phyloP scores from a whole-genome alignment of 2,329 filamentous ascomycete genomes.

The Rasamsonia emersonii region DNA sequence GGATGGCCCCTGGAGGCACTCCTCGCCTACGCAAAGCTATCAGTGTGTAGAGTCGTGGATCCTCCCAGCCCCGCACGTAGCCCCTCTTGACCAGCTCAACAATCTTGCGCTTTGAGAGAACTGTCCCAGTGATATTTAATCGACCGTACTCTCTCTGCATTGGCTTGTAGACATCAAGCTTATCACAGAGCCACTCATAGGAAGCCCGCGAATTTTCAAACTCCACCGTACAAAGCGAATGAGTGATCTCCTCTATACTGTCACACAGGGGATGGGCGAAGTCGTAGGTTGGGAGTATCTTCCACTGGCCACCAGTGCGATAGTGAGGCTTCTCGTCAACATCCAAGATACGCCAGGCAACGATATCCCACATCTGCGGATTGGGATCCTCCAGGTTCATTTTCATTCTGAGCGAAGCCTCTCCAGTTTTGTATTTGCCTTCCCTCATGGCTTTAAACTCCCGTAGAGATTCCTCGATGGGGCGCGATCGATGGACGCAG shows the following conservation, averaged over 20 bases:
- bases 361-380: conserved; percentile 93
- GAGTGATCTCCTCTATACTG: conserved; percentile 84
- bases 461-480: conserved; percentile 63
- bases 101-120: conserved; percentile 80
- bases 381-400: conserved; percentile 74
- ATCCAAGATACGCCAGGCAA: conserved; percentile 77
- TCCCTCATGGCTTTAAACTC: conserved; percentile 89
- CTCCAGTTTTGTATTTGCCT: conserved; percentile 76
- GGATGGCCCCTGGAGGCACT: conserved; percentile 77
- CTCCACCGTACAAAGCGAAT: conserved; percentile 88
- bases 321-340: conserved; percentile 35
- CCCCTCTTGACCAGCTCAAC: conserved; percentile 67
- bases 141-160: conserved; percentile 88
- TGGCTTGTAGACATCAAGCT: conserved; percentile 73
- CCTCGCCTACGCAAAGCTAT: conserved; percentile 76
- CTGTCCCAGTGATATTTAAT: conserved; percentile 72
- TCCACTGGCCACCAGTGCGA: conserved; percentile 74
- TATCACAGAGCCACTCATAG: conserved; percentile 84
- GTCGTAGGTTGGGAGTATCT: conserved; percentile 92
- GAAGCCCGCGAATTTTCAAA: conserved; percentile 77
- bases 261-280: conserved; percentile 88
- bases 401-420: conserved; percentile 88
- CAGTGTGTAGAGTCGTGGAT: conserved; percentile 80
- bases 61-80: conserved; percentile 82
- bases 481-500: conserved; percentile 69